Percentiles rank a stretch among this genome's conserved stretches.
These are phyloP conservation scores for Trametes coccinea DNA, from an alignment of 768 basidiomycete species.

Conservation along the genomic window DNA sequence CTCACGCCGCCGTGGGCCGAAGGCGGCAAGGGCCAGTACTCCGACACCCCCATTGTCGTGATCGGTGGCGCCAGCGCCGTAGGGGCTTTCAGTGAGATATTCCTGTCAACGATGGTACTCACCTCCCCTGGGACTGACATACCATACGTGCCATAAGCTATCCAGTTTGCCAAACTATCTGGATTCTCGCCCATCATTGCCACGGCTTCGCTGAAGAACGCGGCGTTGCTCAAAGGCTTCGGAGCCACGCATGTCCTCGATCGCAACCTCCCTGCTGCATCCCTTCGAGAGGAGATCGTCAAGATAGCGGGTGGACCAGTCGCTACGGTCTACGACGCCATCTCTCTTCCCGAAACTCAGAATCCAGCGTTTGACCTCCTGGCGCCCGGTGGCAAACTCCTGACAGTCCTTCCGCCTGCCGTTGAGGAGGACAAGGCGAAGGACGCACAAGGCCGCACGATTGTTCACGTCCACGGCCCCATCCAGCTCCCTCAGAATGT, in stretches of 20 bases:
- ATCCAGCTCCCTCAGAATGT: conserved; percentile 12
- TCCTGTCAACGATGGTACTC: conserved; percentile 1
- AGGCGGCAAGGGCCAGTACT: conserved; percentile 29
- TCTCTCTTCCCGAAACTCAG: conserved; percentile 26
- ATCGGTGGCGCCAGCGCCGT: conserved; percentile 29
- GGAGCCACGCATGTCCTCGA: conserved; percentile 32
- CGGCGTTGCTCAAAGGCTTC: conserved; percentile 16
- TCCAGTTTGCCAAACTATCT: no score
- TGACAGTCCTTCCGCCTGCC: conserved; percentile 7
- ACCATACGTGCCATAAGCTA: no score
- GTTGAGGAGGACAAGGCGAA: conserved; percentile 1
- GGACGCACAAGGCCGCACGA: conserved; percentile 44
- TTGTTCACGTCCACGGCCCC: conserved; percentile 42
- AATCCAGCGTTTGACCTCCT: conserved; percentile 23
- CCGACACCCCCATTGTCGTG: conserved; percentile 31
- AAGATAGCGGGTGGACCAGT: conserved; percentile 27
- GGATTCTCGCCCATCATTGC: no score
- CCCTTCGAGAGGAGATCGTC: conserved; percentile 5
- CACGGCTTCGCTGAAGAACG: conserved; percentile 21
- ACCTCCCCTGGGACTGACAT: no score
- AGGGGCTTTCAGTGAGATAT: conserved; percentile 25
- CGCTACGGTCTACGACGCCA: conserved; percentile 24
- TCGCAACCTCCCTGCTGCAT: conserved; percentile 19
- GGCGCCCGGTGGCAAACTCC: conserved; percentile 24
- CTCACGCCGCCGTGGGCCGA: conserved; percentile 31